A percentile compares a stretch with the other conserved stretches of the same genome.
Conservation (phyloP, 805 yeast species). For the Saturnispora galanensis region DNA sequence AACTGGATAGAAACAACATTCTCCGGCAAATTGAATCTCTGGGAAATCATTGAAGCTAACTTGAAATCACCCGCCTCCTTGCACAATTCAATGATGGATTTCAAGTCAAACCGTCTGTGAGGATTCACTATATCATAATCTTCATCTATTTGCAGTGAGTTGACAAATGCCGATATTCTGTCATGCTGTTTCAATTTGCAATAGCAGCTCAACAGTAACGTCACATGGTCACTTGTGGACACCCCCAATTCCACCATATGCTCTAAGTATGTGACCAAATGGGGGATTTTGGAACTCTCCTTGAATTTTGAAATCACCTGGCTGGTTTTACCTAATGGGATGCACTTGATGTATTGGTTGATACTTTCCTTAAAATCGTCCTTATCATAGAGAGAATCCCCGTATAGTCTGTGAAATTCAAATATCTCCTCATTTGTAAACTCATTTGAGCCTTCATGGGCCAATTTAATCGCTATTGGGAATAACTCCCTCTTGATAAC, state of each 20-base stretch:
- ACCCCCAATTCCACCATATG: slow-evolving; percentile 42
- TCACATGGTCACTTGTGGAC: slow-evolving; percentile 73
- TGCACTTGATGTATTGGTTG: slow-evolving; percentile 52
- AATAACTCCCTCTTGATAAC: slow-evolving; percentile 62
- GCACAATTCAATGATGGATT: slow-evolving; percentile 56
- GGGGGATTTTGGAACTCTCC: slow-evolving; percentile 61
- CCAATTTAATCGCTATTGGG: slow-evolving; percentile 63
- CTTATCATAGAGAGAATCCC: slow-evolving; percentile 58
- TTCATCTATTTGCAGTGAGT: slow-evolving; percentile 26
- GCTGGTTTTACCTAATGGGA: slow-evolving; percentile 48
- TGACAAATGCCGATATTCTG: slow-evolving; percentile 49
- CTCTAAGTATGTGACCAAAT: slow-evolving; percentile 54
- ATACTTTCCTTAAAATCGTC: slow-evolving; percentile 63
- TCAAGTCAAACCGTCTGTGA: slow-evolving; percentile 49
- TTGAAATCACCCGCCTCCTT: slow-evolving; percentile 59
- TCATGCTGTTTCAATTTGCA: slow-evolving; percentile 61
- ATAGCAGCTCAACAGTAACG: slow-evolving; percentile 66
- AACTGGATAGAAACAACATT: slow-evolving; percentile 68
- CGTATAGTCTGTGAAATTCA: slow-evolving; percentile 48
- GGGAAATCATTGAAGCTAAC: slow-evolving; percentile 63
- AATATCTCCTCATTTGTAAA: slow-evolving; percentile 25
- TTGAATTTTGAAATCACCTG: slow-evolving; percentile 71
- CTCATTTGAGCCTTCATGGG: slow-evolving; percentile 25
- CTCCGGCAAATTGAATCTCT: slow-evolving; percentile 61
- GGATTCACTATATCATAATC: slow-evolving; percentile 28